Base-by-base conservation (phyloP, 2,329 filamentous ascomycete genomes). In the Clarireedia hainanense region DNA sequence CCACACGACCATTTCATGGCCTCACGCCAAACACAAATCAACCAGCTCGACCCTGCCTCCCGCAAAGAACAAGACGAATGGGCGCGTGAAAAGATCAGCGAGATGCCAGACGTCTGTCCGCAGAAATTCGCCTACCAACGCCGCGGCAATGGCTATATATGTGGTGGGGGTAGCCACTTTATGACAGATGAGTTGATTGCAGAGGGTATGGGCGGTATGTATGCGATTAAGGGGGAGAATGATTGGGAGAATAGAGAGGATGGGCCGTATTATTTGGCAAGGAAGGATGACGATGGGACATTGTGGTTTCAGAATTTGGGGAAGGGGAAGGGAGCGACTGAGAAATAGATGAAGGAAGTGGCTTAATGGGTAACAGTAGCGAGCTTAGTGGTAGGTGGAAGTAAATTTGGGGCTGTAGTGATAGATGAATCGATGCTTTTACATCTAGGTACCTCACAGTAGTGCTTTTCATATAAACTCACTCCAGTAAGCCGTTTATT, bases 121-220 rank as follows among this genome's bases (percentile, higher is more conserved):
- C 52, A 55, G 12, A 45, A 55, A n/a, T 55, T 50, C 20, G 47
- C 49, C 2, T 61, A 52, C 20, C n/a, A 34, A 0, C 63, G 58
- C 48, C 36, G 42, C 2, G 47, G 61, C 2, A 46, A 57, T 12
- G 52, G 63, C 4, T 65, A 65, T 52, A 45, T 56, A 5, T 65
- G 64, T 47, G 45, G 45, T 3, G 61, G 59, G 0, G 52, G 55
- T 2, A 37, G 50, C 24, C 63, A 65, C 24, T 55, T 52, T 6
- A 58, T 64, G n/a, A 57, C 58, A 1, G 61, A 65, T 50, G 46
- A 52, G 4, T 39, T 65, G 1, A 20, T 65, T 6, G 56, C 56
- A 1, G 59, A 64, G 27, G 63, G 61, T 1, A 58, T 57, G 36
- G 60, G 63, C 14, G 61, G 63, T 0, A 30, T 60, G 17, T 62